Evolutionary conservation across 306 rosid species (phyloP).

Genomic region (Adenanthera pavonina): DNA sequence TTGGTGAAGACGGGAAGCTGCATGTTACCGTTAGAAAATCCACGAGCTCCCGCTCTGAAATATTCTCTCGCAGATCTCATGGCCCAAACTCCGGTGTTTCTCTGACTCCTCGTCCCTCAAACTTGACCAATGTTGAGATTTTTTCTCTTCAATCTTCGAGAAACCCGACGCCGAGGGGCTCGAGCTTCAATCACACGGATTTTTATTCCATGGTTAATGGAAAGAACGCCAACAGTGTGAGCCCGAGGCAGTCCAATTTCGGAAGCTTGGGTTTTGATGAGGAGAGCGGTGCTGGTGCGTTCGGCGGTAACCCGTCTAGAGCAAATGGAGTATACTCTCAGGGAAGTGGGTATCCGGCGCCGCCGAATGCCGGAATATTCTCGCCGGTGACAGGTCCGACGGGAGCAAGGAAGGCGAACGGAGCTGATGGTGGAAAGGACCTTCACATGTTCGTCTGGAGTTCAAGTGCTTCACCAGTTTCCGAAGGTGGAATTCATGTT

Average conservation of each 20-base stretch:
- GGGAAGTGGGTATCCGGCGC: constrained; percentile 54
- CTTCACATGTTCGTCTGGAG: constrained; percentile 82
- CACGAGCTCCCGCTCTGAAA: constrained; percentile 61
- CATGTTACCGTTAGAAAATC: constrained; percentile 68
- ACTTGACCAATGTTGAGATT: constrained; percentile 68
- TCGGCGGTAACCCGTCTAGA: constrained; percentile 29
- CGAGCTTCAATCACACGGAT: constrained; percentile 69
- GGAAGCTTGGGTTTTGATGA: constrained; percentile 61
- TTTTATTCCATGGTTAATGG: constrained; percentile 58
- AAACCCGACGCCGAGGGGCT: constrained; percentile 73
- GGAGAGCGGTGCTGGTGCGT: constrained; percentile 44
- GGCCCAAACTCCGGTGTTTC: constrained; percentile 63
- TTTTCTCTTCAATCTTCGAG: constrained; percentile 68
- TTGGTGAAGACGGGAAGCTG: constrained; percentile 70
- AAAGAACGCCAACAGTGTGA: constrained; percentile 48
- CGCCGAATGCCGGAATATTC: constrained; percentile 56
- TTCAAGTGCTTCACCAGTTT: constrained; percentile 71
- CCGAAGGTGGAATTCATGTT: constrained; percentile 71
- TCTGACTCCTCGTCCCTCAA: constrained; percentile 65
- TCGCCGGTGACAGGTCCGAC: constrained; percentile 57
- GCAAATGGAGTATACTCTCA: constrained; percentile 33
- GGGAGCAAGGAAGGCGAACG: constrained; percentile 45
- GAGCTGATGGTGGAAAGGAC: constrained; percentile 58
- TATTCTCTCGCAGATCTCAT: constrained; percentile 57
- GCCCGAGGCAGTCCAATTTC: constrained; percentile 63